Percentiles rank a stretch among this genome's conserved stretches.
Evolutionary conservation across 1,284 basidiomycete genomes (phyloP).

Genomic region (Thelephora terrestris): DNA sequence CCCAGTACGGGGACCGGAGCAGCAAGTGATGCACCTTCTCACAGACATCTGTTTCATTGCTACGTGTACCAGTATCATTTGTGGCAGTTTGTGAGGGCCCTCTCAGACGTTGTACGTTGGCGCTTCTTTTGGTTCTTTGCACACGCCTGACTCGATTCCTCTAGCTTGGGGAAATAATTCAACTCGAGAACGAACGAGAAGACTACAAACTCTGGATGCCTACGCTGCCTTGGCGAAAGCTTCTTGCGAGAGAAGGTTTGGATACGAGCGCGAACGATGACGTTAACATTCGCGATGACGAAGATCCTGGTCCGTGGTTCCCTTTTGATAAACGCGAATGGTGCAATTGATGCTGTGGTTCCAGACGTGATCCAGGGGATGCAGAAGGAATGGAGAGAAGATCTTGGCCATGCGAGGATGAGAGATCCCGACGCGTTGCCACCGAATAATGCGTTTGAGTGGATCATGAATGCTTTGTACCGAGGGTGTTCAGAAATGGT

Average conservation of each 20-base stretch:
- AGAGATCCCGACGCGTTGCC: conserved; percentile 72
- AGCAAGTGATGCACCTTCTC: conserved; percentile 32
- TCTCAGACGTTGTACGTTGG: conserved; percentile 20
- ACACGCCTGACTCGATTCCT: neutral
- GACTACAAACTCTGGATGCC: conserved; percentile 63
- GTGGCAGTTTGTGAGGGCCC: conserved; percentile 16
- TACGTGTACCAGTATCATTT: conserved; percentile 57
- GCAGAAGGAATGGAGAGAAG: conserved; percentile 28
- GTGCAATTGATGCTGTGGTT: neutral
- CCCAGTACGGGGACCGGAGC: conserved; percentile 24
- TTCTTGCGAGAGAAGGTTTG: conserved; percentile 35
- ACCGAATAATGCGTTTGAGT: conserved; percentile 48
- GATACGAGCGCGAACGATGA: conserved; percentile 35
- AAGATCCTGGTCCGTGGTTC: conserved; percentile 34
- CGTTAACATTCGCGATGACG: conserved; percentile 38
- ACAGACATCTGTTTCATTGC: conserved; percentile 58
- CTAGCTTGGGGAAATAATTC: conserved; percentile 45
- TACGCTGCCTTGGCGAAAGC: conserved; percentile 28
- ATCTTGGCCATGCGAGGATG: conserved; percentile 44
- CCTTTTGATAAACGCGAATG: neutral
- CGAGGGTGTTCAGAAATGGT: conserved; percentile 28
- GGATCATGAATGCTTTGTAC: conserved; percentile 37
- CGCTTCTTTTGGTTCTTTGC: neutral
- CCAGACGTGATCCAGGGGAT: conserved; percentile 52
- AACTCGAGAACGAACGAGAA: conserved; percentile 44